Evolutionary conservation across 345 rosid species (phyloP).

Genomic region (Camelina laxa): DNA sequence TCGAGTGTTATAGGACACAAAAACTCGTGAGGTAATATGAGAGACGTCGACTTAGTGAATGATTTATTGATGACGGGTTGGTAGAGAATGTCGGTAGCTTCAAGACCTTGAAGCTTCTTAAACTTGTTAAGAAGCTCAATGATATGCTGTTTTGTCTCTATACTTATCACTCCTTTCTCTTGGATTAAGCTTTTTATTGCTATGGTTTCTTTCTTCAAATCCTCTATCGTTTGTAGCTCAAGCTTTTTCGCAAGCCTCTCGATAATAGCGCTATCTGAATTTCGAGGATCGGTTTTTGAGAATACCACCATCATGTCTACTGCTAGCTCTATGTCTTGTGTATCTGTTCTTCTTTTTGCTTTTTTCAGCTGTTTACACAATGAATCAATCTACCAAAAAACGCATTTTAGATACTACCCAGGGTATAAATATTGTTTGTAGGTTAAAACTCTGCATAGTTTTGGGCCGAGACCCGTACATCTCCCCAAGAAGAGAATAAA

Average conservation of each 20-base stretch:
- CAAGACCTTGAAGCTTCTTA: slow-evolving; percentile 61
- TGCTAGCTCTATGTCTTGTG: slow-evolving; percentile 81
- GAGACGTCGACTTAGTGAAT: slow-evolving; percentile 50
- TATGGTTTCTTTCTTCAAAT: slow-evolving; percentile 61
- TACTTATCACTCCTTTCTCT: slow-evolving; percentile 46
- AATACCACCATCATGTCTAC: slow-evolving; percentile 80
- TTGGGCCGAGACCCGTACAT: neutral
- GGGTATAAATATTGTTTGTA: neutral
- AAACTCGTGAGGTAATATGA: slow-evolving; percentile 74
- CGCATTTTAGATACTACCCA: neutral
- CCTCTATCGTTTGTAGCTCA: slow-evolving; percentile 58
- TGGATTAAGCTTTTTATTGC: slow-evolving; percentile 56
- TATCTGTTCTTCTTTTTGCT: slow-evolving; percentile 72
- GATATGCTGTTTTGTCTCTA: slow-evolving; percentile 59
- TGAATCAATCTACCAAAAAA: slow-evolving; percentile 52
- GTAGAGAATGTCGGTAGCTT: slow-evolving; percentile 49
- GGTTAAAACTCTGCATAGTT: neutral
- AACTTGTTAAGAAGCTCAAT: slow-evolving; percentile 71
- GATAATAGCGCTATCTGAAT: slow-evolving; percentile 68
- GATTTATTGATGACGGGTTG: slow-evolving; percentile 47
- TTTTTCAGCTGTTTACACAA: slow-evolving; percentile 55
- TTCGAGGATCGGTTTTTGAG: slow-evolving; percentile 61
- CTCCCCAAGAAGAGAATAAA: neutral
- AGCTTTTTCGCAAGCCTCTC: slow-evolving; percentile 80
- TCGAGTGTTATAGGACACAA: slow-evolving; percentile 82